Base-by-base conservation (phyloP, 345 rosid genomes). In the Combretum micranthum region DNA sequence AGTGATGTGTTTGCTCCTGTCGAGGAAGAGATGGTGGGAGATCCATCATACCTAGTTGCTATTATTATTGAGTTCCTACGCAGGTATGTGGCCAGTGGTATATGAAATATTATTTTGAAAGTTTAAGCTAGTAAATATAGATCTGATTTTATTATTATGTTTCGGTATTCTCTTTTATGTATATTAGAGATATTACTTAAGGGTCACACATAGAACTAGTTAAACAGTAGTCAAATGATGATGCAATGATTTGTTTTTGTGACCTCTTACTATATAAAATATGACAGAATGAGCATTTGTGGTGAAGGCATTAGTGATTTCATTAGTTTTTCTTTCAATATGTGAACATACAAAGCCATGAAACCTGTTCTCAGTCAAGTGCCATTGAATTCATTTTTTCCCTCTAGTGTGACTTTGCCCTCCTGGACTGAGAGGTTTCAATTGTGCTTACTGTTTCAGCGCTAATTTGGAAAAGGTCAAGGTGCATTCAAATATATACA, bases 11-110 rank as follows among this genome's bases (percentile, higher is more conserved):
- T 94, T 78, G 80, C 88, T 64, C 81, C 87, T 60, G 81, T 81
- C 59, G 97, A 87, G 72, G 97, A 87, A 67, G 86, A 76, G 79
- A 79, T 90, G 86, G 79, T 66, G 26, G 97, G 83, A 57, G 97
- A 90, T 71, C 81, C 93, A 23, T 87, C 88, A 14, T 94, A 94
- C 82, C 73, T 94, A 44, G 78, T 90, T 65, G 72, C 90, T 48
- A 83, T 94, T 65, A 78, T 94, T 55, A 66, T 86, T 1, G 97
- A 94, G 79, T 84, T 87, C 78, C 80, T 90, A 42, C 90, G 86
- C 60, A 80, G 97, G 99, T 94, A 83, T 53, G 69, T 16, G 43
- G 48, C 46, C 53, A 13, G 23, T 62, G 21, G 43, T 10, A 5
- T 23, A 14, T 32, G 12, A 57, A 13, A 22, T 54, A 47, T 14